Evolutionary conservation across 352 stramenopile species (phyloP).

Genomic region (Phytophthora parvispora): DNA sequence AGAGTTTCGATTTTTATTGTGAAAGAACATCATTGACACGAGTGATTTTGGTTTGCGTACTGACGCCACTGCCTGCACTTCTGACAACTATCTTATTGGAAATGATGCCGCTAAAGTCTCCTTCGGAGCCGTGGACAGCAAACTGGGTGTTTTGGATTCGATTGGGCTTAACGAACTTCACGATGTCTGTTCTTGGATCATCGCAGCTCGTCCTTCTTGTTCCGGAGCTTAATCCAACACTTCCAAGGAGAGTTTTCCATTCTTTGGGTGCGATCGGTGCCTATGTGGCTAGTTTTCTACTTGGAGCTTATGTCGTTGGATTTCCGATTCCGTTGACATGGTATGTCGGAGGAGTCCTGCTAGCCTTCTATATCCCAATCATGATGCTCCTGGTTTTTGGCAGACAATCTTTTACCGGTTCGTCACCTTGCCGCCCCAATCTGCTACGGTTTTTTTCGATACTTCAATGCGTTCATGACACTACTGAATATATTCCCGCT

Average conservation of each 20-base stretch:
- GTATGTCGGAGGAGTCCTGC: slow-evolving; percentile 5
- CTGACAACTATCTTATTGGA: slow-evolving; percentile 10
- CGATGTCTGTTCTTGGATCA: neutral
- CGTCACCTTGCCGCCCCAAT: slow-evolving; percentile 2
- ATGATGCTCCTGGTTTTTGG: slow-evolving; percentile 13
- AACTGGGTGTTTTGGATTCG: slow-evolving; percentile 30
- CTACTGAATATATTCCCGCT: slow-evolving; percentile 4
- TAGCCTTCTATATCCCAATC: slow-evolving; percentile 4
- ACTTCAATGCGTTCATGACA: slow-evolving; percentile 13
- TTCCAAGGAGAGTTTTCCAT: neutral
- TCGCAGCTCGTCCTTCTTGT: neutral
- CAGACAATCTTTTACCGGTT: neutral
- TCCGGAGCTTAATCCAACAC: neutral
- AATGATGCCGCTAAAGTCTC: slow-evolving; percentile 8
- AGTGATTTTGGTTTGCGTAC: slow-evolving; percentile 10
- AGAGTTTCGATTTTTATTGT: neutral
- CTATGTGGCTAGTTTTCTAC: slow-evolving; percentile 4
- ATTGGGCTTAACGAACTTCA: neutral
- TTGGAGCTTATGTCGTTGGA: neutral
- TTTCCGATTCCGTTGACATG: slow-evolving; percentile 21
- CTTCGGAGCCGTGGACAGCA: slow-evolving; percentile 5
- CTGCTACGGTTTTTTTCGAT: slow-evolving; percentile 8
- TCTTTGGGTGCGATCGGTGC: neutral
- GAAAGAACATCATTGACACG: neutral
- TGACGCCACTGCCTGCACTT: slow-evolving; percentile 11